A percentile compares a stretch with the other conserved stretches of the same genome.
These are phyloP conservation scores for Leccinellum albellum DNA, from an alignment of 768 basidiomycete genomes.

Conservation along the genomic window DNA sequence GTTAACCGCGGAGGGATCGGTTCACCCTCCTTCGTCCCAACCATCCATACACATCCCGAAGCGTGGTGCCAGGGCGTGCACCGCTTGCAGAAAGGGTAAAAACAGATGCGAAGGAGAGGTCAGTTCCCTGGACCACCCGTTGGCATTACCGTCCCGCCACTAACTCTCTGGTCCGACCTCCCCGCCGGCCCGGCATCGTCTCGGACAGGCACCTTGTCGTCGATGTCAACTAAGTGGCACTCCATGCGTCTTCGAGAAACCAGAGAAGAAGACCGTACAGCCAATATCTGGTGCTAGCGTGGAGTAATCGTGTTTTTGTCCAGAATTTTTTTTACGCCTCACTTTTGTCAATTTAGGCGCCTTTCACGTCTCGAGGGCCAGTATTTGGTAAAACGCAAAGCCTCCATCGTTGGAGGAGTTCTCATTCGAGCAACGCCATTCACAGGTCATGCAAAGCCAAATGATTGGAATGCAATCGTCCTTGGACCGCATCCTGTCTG, in stretches of 20 bases:
- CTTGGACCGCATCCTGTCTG: conserved; percentile 74
- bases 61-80: conserved; percentile 86
- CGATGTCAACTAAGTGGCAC: conserved; percentile 82
- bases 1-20: conserved; percentile 33
- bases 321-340: conserved; percentile 8
- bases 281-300: conserved; percentile 59
- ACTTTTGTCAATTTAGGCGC: conserved; percentile 47
- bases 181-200: conserved; percentile 67
- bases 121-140: conserved; percentile 33
- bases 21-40: conserved; percentile 27
- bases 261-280: conserved; percentile 77
- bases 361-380: conserved; percentile 83
- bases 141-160: conserved; percentile 40
- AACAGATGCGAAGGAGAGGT: conserved; percentile 94
- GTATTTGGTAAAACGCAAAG: conserved; percentile 54
- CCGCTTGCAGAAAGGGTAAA: conserved; percentile 86
- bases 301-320: conserved; percentile 51
- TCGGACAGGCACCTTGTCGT: conserved; percentile 78
- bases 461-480: conserved; percentile 95
- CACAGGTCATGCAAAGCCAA: conserved; percentile 85
- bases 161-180: conserved; percentile 61
- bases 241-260: conserved; percentile 85
- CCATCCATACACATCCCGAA: conserved; percentile 70
- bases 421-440: conserved; percentile 1
- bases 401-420: not conserved